Evolutionary conservation across 805 yeast species (phyloP), one percentile per base, ranked within the genome.

Genomic region (Yarrowia sp.): DNA sequence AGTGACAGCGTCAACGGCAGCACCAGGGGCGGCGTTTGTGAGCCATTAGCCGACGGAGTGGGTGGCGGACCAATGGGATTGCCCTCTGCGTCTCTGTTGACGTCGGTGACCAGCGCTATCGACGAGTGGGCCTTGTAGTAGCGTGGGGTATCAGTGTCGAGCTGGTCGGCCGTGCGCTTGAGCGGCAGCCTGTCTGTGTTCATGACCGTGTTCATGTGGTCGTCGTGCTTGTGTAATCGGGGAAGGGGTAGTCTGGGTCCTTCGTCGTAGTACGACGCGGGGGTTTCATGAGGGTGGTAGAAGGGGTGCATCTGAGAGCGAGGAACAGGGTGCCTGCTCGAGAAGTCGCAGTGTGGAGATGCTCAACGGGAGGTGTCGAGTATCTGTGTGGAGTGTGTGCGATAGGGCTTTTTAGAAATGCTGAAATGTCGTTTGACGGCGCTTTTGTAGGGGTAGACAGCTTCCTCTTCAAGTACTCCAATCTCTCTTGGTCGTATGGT

Each of bases 71-170:
- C 61, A 17, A 55, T 55, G 17, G 61, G 61, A 17, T 55, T 55
- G 36, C 81, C 80, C 65, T 81, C 83, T 41, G 73, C 80, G 22
- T 80, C 76, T 38, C 74, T 74, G 64, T 81, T 81, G 44, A 90
- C 81, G 74, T 84, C 92, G 0, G 88, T 81, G 5, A 97, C 97
- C 65, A 92, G 80, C 1, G 96, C 97, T 67, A 92, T 75, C 28
- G 97, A 91, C 1, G 92, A 97, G 71, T 92, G 80, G 76, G 47
- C 31, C 61, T 55, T 55, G 47, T 55, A 38, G 60, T 51, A 38
- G 33, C 35, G 60, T 9, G 60, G 35, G 35, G 35, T 38, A 39
- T 39, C 60, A 36, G 38, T 14, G 17, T 55, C 61, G 15, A 41
- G 45, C 31, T 14, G 17, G 31, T 55, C 61, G 22, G 47, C 47